Evolutionary conservation across 129 eudicot species (phyloP).

Genomic region (Heracleum sosnowskyi): DNA sequence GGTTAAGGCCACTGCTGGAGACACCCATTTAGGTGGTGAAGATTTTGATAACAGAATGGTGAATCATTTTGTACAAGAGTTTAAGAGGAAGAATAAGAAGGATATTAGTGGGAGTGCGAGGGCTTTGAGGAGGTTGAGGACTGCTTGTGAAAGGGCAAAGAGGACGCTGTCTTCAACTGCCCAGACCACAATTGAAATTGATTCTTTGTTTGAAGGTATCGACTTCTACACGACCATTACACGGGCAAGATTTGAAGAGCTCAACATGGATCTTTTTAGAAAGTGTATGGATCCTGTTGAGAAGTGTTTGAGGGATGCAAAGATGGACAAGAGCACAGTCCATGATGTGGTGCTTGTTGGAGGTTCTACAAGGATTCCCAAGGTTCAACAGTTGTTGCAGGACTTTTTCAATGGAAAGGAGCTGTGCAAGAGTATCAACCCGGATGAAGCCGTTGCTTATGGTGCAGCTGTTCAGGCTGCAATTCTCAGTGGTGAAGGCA

Average conservation of each 20-base stretch:
- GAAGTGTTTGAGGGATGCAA: slow-evolving; percentile 14
- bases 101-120: slow-evolving; percentile 11
- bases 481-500: slow-evolving; percentile 14
- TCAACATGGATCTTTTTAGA: slow-evolving; percentile 14
- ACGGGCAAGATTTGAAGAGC: slow-evolving; percentile 12
- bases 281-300: slow-evolving; percentile 19
- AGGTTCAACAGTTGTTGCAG: slow-evolving; percentile 14
- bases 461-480: slow-evolving; percentile 20
- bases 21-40: slow-evolving; percentile 15
- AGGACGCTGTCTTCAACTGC: slow-evolving; percentile 12
- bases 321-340: slow-evolving; percentile 7
- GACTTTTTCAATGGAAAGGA: slow-evolving; percentile 16
- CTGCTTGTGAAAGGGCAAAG: slow-evolving; percentile 16
- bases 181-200: slow-evolving; percentile 12
- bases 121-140: slow-evolving; percentile 10
- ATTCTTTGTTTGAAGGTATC: slow-evolving; percentile 18
- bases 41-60: slow-evolving; percentile 6
- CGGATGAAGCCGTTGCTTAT: slow-evolving; percentile 18
- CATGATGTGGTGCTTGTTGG: slow-evolving; percentile 18
- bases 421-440: slow-evolving; percentile 15
- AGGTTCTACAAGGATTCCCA: slow-evolving; percentile 18
- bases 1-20: slow-evolving; percentile 23
- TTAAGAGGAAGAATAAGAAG: slow-evolving; percentile 7
- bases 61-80: slow-evolving; percentile 13
- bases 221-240: slow-evolving; percentile 10